Base-by-base conservation (phyloP, 2,329 filamentous ascomycete species). In the Calonectria honghensis region DNA sequence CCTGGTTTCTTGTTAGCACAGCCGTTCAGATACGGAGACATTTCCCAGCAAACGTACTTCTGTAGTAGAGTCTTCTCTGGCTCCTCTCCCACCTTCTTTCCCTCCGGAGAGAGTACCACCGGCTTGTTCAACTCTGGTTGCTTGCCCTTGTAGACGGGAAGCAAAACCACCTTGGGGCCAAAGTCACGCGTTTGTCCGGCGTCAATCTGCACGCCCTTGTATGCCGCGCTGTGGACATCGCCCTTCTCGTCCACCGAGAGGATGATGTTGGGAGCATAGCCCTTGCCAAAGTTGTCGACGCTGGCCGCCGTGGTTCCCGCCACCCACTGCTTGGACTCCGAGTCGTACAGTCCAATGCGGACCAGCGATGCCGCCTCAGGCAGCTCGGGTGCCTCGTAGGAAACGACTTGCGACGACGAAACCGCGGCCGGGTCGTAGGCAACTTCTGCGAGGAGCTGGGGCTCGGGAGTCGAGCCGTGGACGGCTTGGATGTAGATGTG, bases 111-210 rank as follows among this genome's bases (percentile, higher is more conserved):
- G 76, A 94, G 84, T 63, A 93, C 89, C 48, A 94, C 87, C 3
- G 92, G 92, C 84, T 90, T 91, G 79, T 93, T 93, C 79, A 94
- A 84, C 77, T 88, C 88, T 2, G 91, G 91, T 81, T 89, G 87
- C 82, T 88, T 88, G 2, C 91, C 92, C 71, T 83, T 84, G 59
- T 80, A 83, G 52, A 88, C 85, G 31, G 86, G 84, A 57, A 89
- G 80, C 63, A 94, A 84, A 68, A 88, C 82, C 10, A 89, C 90
- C 85, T 91, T 88, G 57, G 92, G 91, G 0, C 91, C 91, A 85
- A 93, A 93, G 81, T 93, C 91, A 76, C 92, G 87, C 79, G 92
- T 93, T 78, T 90, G 87, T 2, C 92, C 92, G 14, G 92, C 92
- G 81, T 93, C 92, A 72, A 93, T 90, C 78, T 82, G 82, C 27